Evolutionary conservation across 352 stramenopile genomes (phyloP).

Genomic region (Blastocystis sp.): DNA sequence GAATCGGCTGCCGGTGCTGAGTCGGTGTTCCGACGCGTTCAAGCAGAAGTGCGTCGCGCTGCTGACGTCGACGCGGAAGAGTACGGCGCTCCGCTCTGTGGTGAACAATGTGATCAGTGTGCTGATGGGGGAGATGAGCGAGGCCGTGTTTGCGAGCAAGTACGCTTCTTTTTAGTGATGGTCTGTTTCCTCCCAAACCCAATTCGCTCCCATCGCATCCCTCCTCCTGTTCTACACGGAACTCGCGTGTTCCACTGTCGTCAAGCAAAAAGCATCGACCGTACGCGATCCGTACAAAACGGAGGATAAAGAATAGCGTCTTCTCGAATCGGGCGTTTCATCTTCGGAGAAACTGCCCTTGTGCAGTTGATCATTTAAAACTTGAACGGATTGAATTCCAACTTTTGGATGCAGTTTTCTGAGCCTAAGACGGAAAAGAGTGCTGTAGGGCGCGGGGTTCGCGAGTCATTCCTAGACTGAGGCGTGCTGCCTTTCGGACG

Average conservation of each 20-base stretch:
- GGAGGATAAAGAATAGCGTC: neutral
- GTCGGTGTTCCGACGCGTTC: neutral
- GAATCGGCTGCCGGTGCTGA: neutral
- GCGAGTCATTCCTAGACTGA: neutral
- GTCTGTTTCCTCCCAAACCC: slow-evolving; percentile 40
- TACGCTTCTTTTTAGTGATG: slow-evolving; percentile 45
- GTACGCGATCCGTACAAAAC: neutral
- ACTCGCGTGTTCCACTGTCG: too few species aligned
- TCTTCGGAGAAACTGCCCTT: neutral
- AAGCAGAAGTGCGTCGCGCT: slow-evolving; percentile 35
- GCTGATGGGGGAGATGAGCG: slow-evolving; percentile 1
- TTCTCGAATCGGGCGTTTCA: slow-evolving; percentile 57
- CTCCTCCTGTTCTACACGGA: too few species aligned
- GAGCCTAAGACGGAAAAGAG: slow-evolving; percentile 20
- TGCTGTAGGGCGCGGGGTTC: neutral
- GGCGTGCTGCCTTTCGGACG: neutral
- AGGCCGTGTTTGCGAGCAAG: slow-evolving; percentile 41
- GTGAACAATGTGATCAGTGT: slow-evolving; percentile 42
- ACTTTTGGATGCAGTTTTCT: neutral
- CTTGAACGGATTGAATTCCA: neutral
- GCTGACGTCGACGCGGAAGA: slow-evolving; percentile 12
- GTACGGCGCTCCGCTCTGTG: neutral
- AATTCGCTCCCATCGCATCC: neutral
- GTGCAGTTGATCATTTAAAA: neutral
- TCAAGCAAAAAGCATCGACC: neutral